Base-by-base conservation (phyloP, 2,329 filamentous ascomycete species). In the Ceratocystiopsis minuta region DNA sequence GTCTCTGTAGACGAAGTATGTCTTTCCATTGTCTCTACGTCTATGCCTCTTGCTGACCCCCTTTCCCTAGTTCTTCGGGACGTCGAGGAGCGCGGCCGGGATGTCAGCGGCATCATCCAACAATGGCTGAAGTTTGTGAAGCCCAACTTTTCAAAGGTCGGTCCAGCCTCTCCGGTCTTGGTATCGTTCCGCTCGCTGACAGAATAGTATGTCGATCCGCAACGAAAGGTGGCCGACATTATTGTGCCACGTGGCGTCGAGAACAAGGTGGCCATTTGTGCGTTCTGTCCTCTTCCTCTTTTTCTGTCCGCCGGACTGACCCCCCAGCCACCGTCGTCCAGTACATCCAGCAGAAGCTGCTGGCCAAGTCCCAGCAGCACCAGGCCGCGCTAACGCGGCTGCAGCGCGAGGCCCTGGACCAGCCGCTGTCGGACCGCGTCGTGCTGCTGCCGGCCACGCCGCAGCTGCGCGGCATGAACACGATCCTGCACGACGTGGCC, bases 71-170 rank as follows among this genome's bases (percentile, higher is more conserved):
- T 92, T 50, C 65, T 85, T 34, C 80, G 90, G 54, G 90, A 98
- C 60, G 84, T 96, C 17, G 75, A 75, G 52, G 84, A 94, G 53
- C 77, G 90, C 53, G 88, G 83, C 3, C 74, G 90, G 55, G 88
- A 94, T 54, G 81, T 96, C 43, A 82, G 95, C 55, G 90, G 90
- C 35, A 88, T 87, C 54, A 87, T 98, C 58, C 96, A 96, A 60
- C 90, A 98, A 58, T 98, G 90, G 90, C 95, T 96, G 57, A 66
- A 65, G 12, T 98, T 82, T 56, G 90, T 98, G 36, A 98, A 98
- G 60, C 90, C 90, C 3, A 96, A 96, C 54, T 96, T 92, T 53
- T 81, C 88, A 58, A 84, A 80, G 60, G 70, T 69, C 54, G 43
- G 53, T 41, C 4, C 14, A 20, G 16, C 17, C 33, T 38, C 28